Evolutionary conservation across 2,329 filamentous ascomycete genomes (phyloP).

Genomic region (Pyrenophora seminiperda): DNA sequence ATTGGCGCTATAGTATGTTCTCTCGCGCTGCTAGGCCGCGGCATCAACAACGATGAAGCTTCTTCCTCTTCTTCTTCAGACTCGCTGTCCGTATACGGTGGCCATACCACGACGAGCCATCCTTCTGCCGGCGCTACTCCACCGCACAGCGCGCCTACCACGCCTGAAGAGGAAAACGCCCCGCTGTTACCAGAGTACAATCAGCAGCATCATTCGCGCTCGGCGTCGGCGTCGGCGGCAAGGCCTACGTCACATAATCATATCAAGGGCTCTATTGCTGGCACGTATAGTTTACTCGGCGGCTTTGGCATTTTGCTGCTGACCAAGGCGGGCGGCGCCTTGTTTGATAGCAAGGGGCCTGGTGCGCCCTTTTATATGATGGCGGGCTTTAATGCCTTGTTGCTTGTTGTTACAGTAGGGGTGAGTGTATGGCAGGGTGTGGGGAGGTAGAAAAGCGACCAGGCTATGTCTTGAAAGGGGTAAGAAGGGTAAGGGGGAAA

Average conservation of each 20-base stretch:
- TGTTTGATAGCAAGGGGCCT: slow-evolving; percentile 77
- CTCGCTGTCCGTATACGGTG: slow-evolving; percentile 10
- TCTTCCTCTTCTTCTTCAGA: slow-evolving; percentile 10
- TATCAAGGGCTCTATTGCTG: slow-evolving; percentile 92
- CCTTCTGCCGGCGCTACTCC: slow-evolving; percentile 44
- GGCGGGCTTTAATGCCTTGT: slow-evolving; percentile 79
- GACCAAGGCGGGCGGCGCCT: slow-evolving; percentile 84
- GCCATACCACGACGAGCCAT: slow-evolving; percentile 25
- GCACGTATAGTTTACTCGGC: slow-evolving; percentile 89
- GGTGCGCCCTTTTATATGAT: slow-evolving; percentile 94
- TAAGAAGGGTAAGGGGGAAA: too few species aligned
- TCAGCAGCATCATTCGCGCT: slow-evolving; percentile 2
- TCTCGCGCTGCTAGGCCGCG: slow-evolving; percentile 82
- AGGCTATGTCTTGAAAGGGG: too few species aligned
- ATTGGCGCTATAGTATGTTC: slow-evolving; percentile 97
- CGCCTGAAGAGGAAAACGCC: slow-evolving; percentile 36
- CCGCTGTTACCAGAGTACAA: slow-evolving; percentile 31
- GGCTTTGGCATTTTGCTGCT: slow-evolving; percentile 87
- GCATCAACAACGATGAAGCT: slow-evolving; percentile 64
- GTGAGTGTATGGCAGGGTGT: slow-evolving; percentile 22
- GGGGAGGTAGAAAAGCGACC: slow-evolving; percentile 8
- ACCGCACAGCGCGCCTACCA: slow-evolving; percentile 36
- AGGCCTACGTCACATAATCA: slow-evolving; percentile 48
- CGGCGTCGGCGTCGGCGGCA: neutral
- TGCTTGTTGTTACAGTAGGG: slow-evolving; percentile 60